phyloP scores from a whole-genome alignment of 257 asterid genomes.

The Petrea volubilis region DNA sequence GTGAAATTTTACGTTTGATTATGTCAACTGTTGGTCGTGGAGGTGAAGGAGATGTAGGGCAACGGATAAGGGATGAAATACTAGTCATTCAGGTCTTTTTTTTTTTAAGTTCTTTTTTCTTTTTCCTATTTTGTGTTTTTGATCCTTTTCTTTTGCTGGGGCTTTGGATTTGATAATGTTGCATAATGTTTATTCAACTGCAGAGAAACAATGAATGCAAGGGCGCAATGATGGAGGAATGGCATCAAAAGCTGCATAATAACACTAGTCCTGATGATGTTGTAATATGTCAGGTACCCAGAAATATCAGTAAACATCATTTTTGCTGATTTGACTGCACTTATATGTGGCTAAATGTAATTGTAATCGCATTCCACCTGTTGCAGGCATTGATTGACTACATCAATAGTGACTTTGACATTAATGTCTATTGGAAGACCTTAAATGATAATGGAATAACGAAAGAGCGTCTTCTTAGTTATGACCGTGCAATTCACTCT shows the following conservation, averaged over 20 bases:
- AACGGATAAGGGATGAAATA: conserved; percentile 96
- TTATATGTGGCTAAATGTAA: background rate
- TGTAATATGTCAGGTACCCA: conserved; percentile 90
- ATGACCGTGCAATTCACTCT: conserved; percentile 92
- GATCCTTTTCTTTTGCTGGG: background rate
- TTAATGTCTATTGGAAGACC: conserved; percentile 89
- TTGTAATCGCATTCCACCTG: conserved; percentile 15
- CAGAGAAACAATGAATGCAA: conserved; percentile 93
- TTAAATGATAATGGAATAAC: conserved; percentile 91
- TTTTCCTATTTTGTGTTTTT: too few relatives aligned
- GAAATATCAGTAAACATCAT: conserved; percentile 6
- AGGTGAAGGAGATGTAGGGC: conserved; percentile 99
- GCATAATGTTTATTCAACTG: conserved; percentile 23
- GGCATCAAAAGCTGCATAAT: conserved; percentile 99
- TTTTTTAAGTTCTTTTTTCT: background rate
- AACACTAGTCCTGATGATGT: conserved; percentile 99
- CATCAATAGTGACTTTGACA: conserved; percentile 78
- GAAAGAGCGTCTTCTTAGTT: conserved; percentile 95
- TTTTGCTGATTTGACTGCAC: background rate
- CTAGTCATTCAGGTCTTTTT: conserved; percentile 82
- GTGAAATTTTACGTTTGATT: conserved; percentile 81
- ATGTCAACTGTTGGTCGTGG: conserved; percentile 99
- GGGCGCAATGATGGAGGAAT: conserved; percentile 98
- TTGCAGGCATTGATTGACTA: conserved; percentile 90
- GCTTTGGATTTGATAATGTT: conserved; percentile 20